Evolutionary conservation across 2,329 filamentous ascomycete genomes (phyloP).

Genomic region (Ophiobolus disseminans): DNA sequence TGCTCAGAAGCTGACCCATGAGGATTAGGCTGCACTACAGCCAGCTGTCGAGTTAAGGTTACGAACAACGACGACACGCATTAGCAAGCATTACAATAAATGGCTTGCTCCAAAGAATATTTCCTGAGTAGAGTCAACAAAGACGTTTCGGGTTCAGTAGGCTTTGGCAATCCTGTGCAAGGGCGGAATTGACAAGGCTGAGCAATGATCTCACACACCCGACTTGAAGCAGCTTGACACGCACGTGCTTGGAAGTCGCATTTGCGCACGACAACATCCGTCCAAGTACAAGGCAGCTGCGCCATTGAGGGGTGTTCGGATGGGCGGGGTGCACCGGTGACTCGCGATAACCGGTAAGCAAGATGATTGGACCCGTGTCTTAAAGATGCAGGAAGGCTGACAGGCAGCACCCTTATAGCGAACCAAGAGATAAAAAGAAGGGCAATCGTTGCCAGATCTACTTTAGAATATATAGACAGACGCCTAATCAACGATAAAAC

Average conservation of each 20-base stretch:
- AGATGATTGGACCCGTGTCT: conserved; percentile 10
- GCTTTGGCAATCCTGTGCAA: conserved; percentile 2
- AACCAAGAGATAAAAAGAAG: not conserved
- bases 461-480: too few relatives aligned
- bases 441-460: not conserved
- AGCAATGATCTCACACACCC: not conserved
- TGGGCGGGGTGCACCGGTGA: conserved; percentile 17
- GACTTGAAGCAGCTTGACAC: not conserved
- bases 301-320: conserved; percentile 2
- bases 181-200: conserved; percentile 6
- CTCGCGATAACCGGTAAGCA: conserved; percentile 9
- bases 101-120: too few relatives aligned
- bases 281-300: conserved; percentile 3
- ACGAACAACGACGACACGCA: not conserved
- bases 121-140: too few relatives aligned
- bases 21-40: not conserved
- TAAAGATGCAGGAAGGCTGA: conserved; percentile 10
- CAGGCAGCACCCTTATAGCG: not conserved
- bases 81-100: too few relatives aligned
- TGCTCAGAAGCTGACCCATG: conserved; percentile 17
- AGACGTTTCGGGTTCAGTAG: not conserved
- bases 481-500: conserved; percentile 52
- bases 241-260: conserved; percentile 1
- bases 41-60: not conserved
- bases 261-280: not conserved